Base-by-base conservation (phyloP, 352 stramenopile species). In the Lagenidium sp. region DNA sequence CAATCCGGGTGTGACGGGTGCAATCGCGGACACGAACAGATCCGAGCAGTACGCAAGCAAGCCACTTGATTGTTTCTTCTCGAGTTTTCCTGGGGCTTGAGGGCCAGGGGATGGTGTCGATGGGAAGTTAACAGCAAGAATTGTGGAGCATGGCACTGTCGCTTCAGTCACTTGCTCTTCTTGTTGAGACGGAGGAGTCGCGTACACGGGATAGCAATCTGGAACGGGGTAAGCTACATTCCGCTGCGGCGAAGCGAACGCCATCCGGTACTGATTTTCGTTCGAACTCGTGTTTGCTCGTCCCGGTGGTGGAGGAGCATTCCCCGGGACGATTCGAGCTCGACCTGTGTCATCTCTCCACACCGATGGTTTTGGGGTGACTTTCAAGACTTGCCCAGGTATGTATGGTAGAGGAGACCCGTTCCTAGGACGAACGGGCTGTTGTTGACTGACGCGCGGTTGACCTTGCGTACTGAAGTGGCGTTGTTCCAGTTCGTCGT, bases 21-120 rank as follows among this genome's bases (percentile, higher is more conserved):
- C 34, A 12, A n/a, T n/a, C 18, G 34, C 18, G 6, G 60, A 63
- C 13, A 52, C 43, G 24, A 78, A 41, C 0, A 81, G 32, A 36
- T 74, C 65, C 16, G 65, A 47, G 29, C 63, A 81, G 46, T 62
- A 75, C 10, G 68, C 49, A n/a, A 80, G 26, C 3, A 80, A 41
- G 6, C 39, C 43, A 21, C 44, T 42, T 1, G 59, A 53, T 15
- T 40, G 35, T 46, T 59, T 63, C 36, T 72, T 72, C 16, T 37
- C 34, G 1, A 53, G 24, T 24, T n/a, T n/a, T n/a, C n/a, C n/a
- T n/a, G n/a, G n/a, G n/a, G n/a, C n/a, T n/a, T n/a, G n/a, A n/a
- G n/a, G n/a, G n/a, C n/a, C n/a, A n/a, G n/a, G n/a, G n/a, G n/a
- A n/a, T n/a, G n/a, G n/a, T n/a, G n/a, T n/a, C n/a, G n/a, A n/a